Evolutionary conservation across 2,329 filamentous ascomycete genomes (phyloP).

Genomic region (Phaeoacremonium minimum): DNA sequence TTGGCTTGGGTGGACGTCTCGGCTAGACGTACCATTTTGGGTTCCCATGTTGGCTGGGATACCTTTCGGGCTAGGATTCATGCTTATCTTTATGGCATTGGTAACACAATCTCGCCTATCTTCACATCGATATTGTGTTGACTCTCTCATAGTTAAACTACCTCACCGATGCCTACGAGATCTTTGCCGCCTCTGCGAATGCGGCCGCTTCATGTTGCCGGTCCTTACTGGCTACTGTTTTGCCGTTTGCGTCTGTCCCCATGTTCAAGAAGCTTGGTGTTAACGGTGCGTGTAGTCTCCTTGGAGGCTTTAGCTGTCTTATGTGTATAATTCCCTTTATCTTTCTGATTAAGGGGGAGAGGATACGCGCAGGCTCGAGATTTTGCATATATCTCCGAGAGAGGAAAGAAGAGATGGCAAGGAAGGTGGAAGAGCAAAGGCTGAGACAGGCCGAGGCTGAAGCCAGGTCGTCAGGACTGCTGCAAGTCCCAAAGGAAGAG

Average conservation of each 20-base stretch:
- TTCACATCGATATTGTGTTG: background rate
- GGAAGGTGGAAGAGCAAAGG: slow-evolving; percentile 30
- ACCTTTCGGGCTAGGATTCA: slow-evolving; percentile 57
- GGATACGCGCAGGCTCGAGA: slow-evolving; percentile 50
- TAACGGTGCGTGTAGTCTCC: slow-evolving; percentile 44
- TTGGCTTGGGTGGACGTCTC: slow-evolving; percentile 59
- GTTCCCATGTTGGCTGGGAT: slow-evolving; percentile 57
- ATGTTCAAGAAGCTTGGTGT: slow-evolving; percentile 46
- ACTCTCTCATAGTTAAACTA: slow-evolving; percentile 38
- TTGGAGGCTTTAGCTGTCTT: slow-evolving; percentile 43
- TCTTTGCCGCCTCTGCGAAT: slow-evolving; percentile 55
- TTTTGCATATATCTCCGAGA: slow-evolving; percentile 59
- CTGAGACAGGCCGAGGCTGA: slow-evolving; percentile 2
- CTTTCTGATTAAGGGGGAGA: slow-evolving; percentile 50
- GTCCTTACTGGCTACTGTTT: slow-evolving; percentile 45
- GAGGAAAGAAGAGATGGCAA: slow-evolving; percentile 41
- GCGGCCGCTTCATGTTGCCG: slow-evolving; percentile 45
- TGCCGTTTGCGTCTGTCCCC: slow-evolving; percentile 50
- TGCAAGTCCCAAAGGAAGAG: no score
- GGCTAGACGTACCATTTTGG: slow-evolving; percentile 41
- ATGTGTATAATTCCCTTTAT: slow-evolving; percentile 48
- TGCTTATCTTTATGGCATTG: slow-evolving; percentile 60
- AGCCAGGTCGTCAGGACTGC: background rate
- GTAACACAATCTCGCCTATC: slow-evolving; percentile 22
- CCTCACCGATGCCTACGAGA: slow-evolving; percentile 63